Base-by-base conservation (phyloP, 1,284 basidiomycete genomes). In the Heterobasidion annosum region DNA sequence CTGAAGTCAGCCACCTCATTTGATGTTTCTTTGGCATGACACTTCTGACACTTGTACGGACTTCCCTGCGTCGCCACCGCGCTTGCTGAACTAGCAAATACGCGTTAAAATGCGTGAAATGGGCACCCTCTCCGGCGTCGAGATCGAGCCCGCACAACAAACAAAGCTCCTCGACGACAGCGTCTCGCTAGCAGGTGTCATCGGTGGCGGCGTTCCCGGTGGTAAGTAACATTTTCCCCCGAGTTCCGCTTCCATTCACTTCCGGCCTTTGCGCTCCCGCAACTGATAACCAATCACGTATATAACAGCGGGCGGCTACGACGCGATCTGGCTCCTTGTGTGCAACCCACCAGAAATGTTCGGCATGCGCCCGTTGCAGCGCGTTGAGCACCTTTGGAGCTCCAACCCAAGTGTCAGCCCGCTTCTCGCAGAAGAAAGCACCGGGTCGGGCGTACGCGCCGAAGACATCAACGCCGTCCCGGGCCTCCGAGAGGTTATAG, bases 151-250 rank as follows among this genome's bases (percentile, higher is more conserved):
- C 1, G 70, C 76, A 7, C 85, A 91, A 68, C 97, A 99, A 71
- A 94, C 92, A 0, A 71, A 76, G 42, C 78, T 99, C n/a, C 78
- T 99, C 49, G 84, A 98, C 65, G 76, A 78, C 7, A 96, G 92
- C 61, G 74, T 88, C 32, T 72, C 80, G 5, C 78, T 87, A 56
- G 79, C 85, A 1, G 97, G 96, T 45, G 85, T 98, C 2, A 76
- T 99, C 35, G 94, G 92, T 8, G 95, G 94, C 42, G 96, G 96
- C 34, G 96, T 99, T 3, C 97, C 97, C 1, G 96, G 96, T 57
- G 95, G 93, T 90, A 62, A 59, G 83, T 67, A 25, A 25, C 25
- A 25, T 25, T 3, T 25, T 25, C 8, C 16, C 16, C 47, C 51
- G 50, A 52, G 5, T 53, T 46, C 34, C 18, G 40, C 15, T 46